These are phyloP conservation scores for Kernera saxatilis DNA, from an alignment of 345 rosid species.

Conservation along the genomic window DNA sequence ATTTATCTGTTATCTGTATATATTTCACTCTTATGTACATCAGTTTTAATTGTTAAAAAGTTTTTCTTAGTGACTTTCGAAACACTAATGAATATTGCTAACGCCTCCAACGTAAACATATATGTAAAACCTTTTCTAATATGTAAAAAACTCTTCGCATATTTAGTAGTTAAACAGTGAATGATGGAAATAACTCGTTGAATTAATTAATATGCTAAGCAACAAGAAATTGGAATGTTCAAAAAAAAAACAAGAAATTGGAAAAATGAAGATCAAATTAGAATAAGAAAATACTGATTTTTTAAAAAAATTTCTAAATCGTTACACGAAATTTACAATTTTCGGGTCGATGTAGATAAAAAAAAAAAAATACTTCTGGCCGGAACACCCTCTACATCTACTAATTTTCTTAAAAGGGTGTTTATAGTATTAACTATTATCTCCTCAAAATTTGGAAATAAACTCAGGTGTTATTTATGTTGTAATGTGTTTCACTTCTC, in stretches of 20 bases:
- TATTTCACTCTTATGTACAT: no score
- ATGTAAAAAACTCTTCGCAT: background rate
- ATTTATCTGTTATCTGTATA: no score
- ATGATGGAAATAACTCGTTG: background rate
- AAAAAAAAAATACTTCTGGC: background rate
- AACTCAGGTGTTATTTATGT: constrained; percentile 21
- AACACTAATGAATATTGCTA: background rate
- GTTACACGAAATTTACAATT: constrained; percentile 34
- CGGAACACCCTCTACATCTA: constrained; percentile 13
- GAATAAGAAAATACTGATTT: background rate
- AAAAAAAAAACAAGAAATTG: background rate
- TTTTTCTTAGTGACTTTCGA: no score
- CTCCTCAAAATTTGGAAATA: constrained; percentile 28
- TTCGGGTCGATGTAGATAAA: constrained; percentile 13
- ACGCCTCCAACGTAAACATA: no score
- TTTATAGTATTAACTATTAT: constrained; percentile 3
- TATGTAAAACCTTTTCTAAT: no score
- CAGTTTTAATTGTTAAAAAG: no score
- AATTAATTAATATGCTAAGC: background rate
- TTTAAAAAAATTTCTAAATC: constrained; percentile 24
- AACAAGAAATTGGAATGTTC: background rate
- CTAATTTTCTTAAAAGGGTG: constrained; percentile 9
- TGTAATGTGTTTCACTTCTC: background rate
- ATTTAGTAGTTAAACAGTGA: background rate
- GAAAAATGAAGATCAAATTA: background rate